phyloP scores from a whole-genome alignment of 2,329 filamentous ascomycete species.

The Hypoxylon sp. region DNA sequence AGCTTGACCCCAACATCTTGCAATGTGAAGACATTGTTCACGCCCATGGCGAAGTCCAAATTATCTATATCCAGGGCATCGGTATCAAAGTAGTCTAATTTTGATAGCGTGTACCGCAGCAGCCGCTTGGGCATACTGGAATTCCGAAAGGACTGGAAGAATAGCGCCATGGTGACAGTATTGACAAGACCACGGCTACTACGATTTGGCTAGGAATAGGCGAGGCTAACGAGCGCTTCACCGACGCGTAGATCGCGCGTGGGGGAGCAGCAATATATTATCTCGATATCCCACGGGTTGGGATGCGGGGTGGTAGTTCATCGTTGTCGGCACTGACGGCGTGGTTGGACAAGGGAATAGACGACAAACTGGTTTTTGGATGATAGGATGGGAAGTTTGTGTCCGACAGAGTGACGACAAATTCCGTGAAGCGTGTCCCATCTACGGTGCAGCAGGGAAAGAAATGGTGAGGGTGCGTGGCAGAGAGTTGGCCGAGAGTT shows the following conservation, averaged over 20 bases:
- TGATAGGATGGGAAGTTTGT: conserved; percentile 25
- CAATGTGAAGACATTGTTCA: conserved; percentile 86
- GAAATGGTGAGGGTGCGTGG: conserved; percentile 24
- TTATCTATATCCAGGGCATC: conserved; percentile 89
- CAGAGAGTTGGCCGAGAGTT: neutral
- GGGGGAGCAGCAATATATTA: conserved; percentile 47
- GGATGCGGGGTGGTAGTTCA: conserved; percentile 54
- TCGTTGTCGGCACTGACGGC: conserved; percentile 49
- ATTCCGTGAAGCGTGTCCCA: conserved; percentile 24
- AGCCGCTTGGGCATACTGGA: conserved; percentile 90
- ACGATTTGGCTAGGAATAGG: conserved; percentile 14
- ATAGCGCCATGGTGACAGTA: conserved; percentile 73
- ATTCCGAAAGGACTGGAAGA: conserved; percentile 75
- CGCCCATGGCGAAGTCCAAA: conserved; percentile 85
- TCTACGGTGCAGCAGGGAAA: conserved; percentile 12
- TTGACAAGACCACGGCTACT: conserved; percentile 19
- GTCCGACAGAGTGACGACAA: conserved; percentile 16
- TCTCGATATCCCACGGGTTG: conserved; percentile 52
- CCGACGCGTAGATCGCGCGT: conserved; percentile 49
- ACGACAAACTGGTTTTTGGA: conserved; percentile 4
- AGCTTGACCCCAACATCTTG: conserved; percentile 86
- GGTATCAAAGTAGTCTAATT: conserved; percentile 88
- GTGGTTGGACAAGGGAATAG: conserved; percentile 21
- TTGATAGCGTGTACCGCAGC: conserved; percentile 86
- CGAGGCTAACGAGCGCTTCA: conserved; percentile 28